A percentile compares a stretch with the other conserved stretches of the same genome.
These are phyloP conservation scores for Heterobasidion irregulare DNA, from an alignment of 1,284 basidiomycete species.

Conservation along the genomic window DNA sequence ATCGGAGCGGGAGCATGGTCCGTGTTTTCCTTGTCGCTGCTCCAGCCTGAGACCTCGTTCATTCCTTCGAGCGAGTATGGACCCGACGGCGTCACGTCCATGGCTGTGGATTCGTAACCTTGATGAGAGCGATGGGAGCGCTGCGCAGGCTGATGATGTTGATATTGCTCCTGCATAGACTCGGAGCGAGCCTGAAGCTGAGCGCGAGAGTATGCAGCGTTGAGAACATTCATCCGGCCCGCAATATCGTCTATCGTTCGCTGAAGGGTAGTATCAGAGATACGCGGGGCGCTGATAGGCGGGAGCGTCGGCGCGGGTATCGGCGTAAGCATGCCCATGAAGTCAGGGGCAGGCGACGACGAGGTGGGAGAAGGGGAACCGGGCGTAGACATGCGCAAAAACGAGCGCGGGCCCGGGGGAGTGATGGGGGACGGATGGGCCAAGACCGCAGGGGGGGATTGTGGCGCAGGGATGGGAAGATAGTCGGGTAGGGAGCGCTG, in stretches of 20 bases:
- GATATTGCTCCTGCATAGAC: constrained; percentile 5
- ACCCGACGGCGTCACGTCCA: not conserved
- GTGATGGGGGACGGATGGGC: not conserved
- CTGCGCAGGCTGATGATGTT: not conserved
- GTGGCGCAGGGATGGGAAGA: not conserved
- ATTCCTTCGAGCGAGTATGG: not conserved
- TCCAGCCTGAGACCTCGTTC: not conserved
- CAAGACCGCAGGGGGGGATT: not conserved
- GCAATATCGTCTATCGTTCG: constrained; percentile 36
- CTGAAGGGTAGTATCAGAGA: constrained; percentile 30
- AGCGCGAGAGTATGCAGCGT: constrained; percentile 12
- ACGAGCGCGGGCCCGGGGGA: not conserved
- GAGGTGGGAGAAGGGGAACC: constrained; percentile 15
- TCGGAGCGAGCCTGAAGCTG: constrained; percentile 12
- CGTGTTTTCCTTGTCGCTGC: constrained; percentile 47
- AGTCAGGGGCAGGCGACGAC: not conserved
- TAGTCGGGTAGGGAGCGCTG: not conserved
- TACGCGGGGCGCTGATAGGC: constrained; percentile 27
- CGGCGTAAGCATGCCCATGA: not conserved
- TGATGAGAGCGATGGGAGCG: not conserved
- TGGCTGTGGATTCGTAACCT: not conserved
- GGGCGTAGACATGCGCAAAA: not conserved
- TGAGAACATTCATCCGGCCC: constrained; percentile 30
- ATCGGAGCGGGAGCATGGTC: constrained; percentile 6
- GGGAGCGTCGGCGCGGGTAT: constrained; percentile 15